Base-by-base conservation (phyloP, 202 grass and related monocot genomes). In the Hordeum pubiflorum region DNA sequence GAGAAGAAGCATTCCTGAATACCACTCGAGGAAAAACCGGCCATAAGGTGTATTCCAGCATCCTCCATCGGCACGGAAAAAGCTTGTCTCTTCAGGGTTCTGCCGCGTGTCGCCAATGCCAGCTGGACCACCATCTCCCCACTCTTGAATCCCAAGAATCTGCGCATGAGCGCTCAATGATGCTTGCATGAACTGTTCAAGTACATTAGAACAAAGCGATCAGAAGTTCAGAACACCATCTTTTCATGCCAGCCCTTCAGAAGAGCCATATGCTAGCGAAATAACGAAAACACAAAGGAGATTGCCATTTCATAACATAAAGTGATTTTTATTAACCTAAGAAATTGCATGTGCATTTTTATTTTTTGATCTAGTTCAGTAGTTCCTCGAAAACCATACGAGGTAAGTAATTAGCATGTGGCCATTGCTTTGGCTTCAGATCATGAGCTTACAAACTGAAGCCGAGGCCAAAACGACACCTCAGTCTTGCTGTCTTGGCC, bases 21-120 rank as follows among this genome's bases (percentile, higher is more conserved):
- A 94, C 91, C 89, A 94, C 71, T 94, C 86, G 3, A 94, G 91
- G 69, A 94, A 94, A 84, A 94, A 89, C 2, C 24, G 86, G 23
- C 91, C 89, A 69, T 77, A 89, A 62, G 84, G 74, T 44, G 83
- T 87, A 72, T 91, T 88, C 88, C 91, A 91, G 77, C 86, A 91
- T 63, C 86, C 91, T 89, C 79, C 80, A 43, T 88, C 39, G 46
- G 72, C 41, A 4, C 56, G 86, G 39, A 91, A 93, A 80, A 91
- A 91, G 6, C 23, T 65, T 43, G 83, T 89, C 44, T 87, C 77
- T 71, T 91, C 86, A 55, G 84, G 73, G 26, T 87, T 85, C 70
- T 69, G 74, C 33, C 17, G 36, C 0, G 24, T 82, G 54, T 13
- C 64, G 82, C 74, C 87, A 60, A 33, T 52, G 64, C 77, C 77